Conservation (phyloP, 352 stramenopile genomes). For the Globisporangium parvum region DNA sequence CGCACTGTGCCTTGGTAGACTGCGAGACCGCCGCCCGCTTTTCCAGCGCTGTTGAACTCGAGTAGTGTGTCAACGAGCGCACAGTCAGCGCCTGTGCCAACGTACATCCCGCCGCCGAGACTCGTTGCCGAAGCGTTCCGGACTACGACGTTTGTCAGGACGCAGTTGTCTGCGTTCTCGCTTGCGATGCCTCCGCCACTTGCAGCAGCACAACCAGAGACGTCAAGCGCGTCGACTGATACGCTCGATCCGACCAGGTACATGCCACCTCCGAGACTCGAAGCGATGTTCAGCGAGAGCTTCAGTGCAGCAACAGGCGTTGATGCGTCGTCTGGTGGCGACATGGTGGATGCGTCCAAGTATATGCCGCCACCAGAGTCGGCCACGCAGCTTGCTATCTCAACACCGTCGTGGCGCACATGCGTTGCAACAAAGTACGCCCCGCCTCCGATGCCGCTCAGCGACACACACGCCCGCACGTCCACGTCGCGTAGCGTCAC, state of each 20-base stretch:
- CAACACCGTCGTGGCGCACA: conserved; percentile 17
- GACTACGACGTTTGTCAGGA: conserved; percentile 14
- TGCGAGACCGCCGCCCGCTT: conserved; percentile 26
- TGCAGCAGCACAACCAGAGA: conserved; percentile 12
- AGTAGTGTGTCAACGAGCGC: conserved; percentile 17
- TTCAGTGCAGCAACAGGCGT: not conserved
- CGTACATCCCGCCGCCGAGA: conserved; percentile 26
- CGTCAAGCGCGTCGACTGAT: conserved; percentile 10
- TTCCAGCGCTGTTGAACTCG: conserved; percentile 16
- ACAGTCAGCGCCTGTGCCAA: conserved; percentile 19
- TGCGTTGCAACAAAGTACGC: conserved; percentile 15
- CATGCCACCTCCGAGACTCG: conserved; percentile 21
- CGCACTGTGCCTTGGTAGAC: conserved; percentile 19
- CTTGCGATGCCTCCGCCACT: conserved; percentile 26
- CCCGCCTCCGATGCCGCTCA: conserved; percentile 21
- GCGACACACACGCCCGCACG: conserved; percentile 15
- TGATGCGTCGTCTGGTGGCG: not conserved
- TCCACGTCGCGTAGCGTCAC: conserved; percentile 19
- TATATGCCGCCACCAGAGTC: conserved; percentile 29
- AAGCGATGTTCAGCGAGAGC: conserved; percentile 13
- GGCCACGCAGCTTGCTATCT: conserved; percentile 16
- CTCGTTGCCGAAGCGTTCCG: conserved; percentile 14
- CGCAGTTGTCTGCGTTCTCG: conserved; percentile 13
- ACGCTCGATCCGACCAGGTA: conserved; percentile 24
- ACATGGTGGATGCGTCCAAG: conserved; percentile 19